Conservation (phyloP, 306 rosid genomes). For the Ceratonia siliqua region DNA sequence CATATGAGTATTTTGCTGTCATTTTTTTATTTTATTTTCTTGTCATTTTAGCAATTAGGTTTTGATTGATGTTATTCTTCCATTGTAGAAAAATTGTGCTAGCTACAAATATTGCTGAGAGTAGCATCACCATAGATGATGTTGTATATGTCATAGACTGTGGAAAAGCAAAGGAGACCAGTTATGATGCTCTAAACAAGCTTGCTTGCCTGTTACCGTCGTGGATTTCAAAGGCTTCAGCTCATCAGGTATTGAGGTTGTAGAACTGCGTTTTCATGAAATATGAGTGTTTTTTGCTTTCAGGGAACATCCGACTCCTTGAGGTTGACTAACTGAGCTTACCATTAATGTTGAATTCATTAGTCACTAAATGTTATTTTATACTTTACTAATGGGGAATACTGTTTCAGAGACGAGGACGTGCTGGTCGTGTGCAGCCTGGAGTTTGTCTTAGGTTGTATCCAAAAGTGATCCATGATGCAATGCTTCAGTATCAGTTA, state of each 20-base stretch:
- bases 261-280: constrained; percentile 4
- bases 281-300: constrained; percentile 20
- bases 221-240: constrained; percentile 98
- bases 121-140: constrained; percentile 97
- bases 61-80: constrained; percentile 33
- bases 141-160: constrained; percentile 92
- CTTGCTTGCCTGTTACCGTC: constrained; percentile 93
- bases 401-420: constrained; percentile 86
- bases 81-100: constrained; percentile 86
- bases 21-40: constrained; percentile 7
- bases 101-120: constrained; percentile 98
- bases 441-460: constrained; percentile 91
- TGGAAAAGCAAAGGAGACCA: constrained; percentile 99
- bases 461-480: constrained; percentile 84
- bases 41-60: constrained; percentile 26
- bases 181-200: constrained; percentile 95
- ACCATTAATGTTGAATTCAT: constrained; percentile 3
- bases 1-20: neutral
- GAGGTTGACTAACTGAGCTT: constrained; percentile 8
- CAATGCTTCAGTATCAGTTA: constrained; percentile 86
- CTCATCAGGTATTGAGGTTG: constrained; percentile 75
- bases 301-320: constrained; percentile 13
- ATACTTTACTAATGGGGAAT: constrained; percentile 30
- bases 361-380: constrained; percentile 21
- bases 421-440: constrained; percentile 98